Conservation (phyloP, 1,139 yeast species). For the Suhomyces wounanorum region DNA sequence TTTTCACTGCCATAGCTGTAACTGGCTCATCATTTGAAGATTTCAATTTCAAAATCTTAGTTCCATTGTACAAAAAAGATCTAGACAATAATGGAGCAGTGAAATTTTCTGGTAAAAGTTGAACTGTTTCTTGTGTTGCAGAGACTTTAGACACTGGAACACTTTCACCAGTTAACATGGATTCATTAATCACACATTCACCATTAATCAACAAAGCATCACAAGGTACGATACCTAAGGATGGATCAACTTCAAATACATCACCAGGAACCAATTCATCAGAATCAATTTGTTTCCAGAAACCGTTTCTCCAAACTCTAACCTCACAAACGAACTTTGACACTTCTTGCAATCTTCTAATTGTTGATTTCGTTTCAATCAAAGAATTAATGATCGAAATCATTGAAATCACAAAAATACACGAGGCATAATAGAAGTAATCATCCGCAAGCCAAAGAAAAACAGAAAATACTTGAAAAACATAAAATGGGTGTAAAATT, state of each 20-base stretch:
- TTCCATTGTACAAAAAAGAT: constrained; percentile 83
- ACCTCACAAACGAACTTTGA: constrained; percentile 77
- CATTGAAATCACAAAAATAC: constrained; percentile 84
- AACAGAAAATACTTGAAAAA: constrained; percentile 90
- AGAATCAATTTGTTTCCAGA: constrained; percentile 84
- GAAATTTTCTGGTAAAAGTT: constrained; percentile 54
- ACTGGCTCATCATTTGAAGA: constrained; percentile 70
- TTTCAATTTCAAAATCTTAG: constrained; percentile 81
- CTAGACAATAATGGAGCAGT: constrained; percentile 70
- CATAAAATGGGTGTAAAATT: constrained; percentile 89
- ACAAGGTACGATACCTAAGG: constrained; percentile 73
- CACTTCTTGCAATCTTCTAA: constrained; percentile 69
- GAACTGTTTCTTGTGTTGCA: constrained; percentile 64
- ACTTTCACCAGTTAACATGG: constrained; percentile 96
- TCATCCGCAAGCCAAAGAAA: constrained; percentile 89
- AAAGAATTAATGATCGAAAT: constrained; percentile 78
- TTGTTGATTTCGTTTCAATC: constrained; percentile 77
- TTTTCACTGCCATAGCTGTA: constrained; percentile 81
- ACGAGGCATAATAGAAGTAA: constrained; percentile 89
- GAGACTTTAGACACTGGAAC: constrained; percentile 88
- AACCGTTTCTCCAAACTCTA: constrained; percentile 88
- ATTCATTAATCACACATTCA: constrained; percentile 90
- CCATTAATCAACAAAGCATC: constrained; percentile 87
- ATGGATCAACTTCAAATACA: constrained; percentile 88
- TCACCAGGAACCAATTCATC: constrained; percentile 95